phyloP scores from a whole-genome alignment of 2,329 filamentous ascomycete genomes.

The Diaporthe nobilis region DNA sequence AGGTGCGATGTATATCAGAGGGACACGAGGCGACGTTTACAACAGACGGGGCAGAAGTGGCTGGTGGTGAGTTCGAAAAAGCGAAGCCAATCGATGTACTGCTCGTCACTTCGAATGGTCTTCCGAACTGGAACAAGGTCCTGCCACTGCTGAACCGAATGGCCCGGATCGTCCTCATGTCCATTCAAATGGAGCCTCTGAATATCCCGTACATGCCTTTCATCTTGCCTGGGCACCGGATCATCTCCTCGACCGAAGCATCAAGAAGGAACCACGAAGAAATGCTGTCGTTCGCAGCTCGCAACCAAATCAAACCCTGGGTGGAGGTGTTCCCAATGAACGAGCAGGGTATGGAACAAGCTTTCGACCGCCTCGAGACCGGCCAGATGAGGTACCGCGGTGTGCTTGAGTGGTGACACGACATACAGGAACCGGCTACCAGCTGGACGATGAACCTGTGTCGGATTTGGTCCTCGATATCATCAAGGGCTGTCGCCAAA shows the following conservation, averaged over 20 bases:
- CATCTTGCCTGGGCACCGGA: constrained; percentile 38
- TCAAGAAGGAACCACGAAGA: constrained; percentile 41
- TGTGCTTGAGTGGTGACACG: constrained; percentile 38
- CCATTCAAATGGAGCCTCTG: constrained; percentile 37
- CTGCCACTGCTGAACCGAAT: constrained; percentile 32
- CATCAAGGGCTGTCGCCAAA: neutral
- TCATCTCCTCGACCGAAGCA: constrained; percentile 41
- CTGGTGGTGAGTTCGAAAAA: neutral
- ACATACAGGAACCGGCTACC: neutral
- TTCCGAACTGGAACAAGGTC: constrained; percentile 32
- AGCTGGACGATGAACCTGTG: neutral
- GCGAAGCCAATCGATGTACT: constrained; percentile 30
- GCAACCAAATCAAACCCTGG: constrained; percentile 40
- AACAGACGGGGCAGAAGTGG: neutral
- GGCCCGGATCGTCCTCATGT: constrained; percentile 39
- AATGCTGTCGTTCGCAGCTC: constrained; percentile 42
- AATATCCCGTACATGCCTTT: constrained; percentile 40
- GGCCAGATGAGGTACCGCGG: constrained; percentile 43
- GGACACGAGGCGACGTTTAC: neutral
- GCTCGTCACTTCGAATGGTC: constrained; percentile 34
- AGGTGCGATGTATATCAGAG: constrained; percentile 33
- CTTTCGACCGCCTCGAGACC: constrained; percentile 40
- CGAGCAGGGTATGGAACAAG: constrained; percentile 38
- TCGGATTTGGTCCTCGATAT: too few relatives aligned
- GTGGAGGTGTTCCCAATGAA: constrained; percentile 44